phyloP scores from a whole-genome alignment of 2,329 filamentous ascomycete genomes.

The Lasiodiplodia hormozganensis region DNA sequence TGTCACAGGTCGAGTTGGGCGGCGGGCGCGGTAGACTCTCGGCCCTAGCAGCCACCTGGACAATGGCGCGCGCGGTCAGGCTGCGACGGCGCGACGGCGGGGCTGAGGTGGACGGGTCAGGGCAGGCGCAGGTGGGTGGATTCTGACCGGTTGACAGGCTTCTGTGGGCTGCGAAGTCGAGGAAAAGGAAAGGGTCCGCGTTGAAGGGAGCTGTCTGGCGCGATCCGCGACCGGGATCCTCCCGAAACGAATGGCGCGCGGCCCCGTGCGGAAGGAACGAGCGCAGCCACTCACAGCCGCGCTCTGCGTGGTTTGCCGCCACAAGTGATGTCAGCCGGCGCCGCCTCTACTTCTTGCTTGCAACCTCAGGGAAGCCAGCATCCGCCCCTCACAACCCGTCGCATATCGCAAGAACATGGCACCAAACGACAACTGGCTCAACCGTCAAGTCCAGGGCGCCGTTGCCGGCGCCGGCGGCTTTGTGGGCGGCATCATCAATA shows the following conservation, averaged over 20 bases:
- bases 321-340: conserved; percentile 22
- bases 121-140: conserved; percentile 12
- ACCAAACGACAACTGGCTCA: conserved; percentile 54
- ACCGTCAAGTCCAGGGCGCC: conserved; percentile 50
- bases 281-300: conserved; percentile 9
- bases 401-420: conserved; percentile 29
- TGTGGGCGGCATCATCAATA: conserved; percentile 51
- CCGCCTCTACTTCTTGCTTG: conserved; percentile 5
- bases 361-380: background rate
- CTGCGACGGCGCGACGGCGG: background rate
- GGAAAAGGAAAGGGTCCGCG: conserved; percentile 26
- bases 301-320: background rate
- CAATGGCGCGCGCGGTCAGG: background rate
- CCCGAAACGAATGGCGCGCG: conserved; percentile 13
- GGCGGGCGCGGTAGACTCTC: conserved; percentile 8
- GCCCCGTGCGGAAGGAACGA: background rate
- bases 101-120: conserved; percentile 8
- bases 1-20: conserved; percentile 6
- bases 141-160: conserved; percentile 5
- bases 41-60: background rate
- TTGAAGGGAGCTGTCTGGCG: conserved; percentile 22
- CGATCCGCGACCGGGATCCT: conserved; percentile 25
- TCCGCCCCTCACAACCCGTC: background rate
- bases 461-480: conserved; percentile 54
- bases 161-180: conserved; percentile 15